Evolutionary conservation across 1,284 basidiomycete species (phyloP).

Genomic region (Pholiota adiposa): DNA sequence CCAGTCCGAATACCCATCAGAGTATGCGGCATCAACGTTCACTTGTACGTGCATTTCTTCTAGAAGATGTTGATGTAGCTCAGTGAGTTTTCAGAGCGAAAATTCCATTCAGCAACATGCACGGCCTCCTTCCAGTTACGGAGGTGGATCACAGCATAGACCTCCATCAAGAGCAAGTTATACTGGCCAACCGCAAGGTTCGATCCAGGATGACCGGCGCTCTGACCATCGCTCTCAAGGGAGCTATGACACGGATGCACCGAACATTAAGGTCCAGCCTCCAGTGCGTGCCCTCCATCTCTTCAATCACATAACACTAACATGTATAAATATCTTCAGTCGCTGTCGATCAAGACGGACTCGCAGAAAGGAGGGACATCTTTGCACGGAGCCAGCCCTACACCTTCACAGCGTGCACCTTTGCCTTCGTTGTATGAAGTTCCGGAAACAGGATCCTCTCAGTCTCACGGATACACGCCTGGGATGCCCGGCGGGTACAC

Average conservation of each 20-base stretch:
- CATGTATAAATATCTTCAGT: background rate
- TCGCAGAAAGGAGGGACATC: conserved; percentile 15
- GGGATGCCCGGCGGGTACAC: conserved; percentile 19
- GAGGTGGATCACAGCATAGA: conserved; percentile 15
- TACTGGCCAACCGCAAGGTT: conserved; percentile 11
- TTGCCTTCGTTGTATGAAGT: conserved; percentile 14
- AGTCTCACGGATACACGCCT: background rate
- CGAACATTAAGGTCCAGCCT: conserved; percentile 35
- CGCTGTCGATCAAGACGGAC: conserved; percentile 15
- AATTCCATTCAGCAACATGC: conserved; percentile 12
- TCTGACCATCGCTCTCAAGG: conserved; percentile 10
- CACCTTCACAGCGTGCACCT: conserved; percentile 13
- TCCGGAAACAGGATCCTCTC: background rate
- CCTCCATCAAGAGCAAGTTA: conserved; percentile 21
- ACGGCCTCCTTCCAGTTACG: background rate
- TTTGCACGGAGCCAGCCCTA: conserved; percentile 15
- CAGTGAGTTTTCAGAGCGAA: conserved; percentile 15
- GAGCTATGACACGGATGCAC: conserved; percentile 20
- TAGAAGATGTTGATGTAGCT: background rate
- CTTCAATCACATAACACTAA: background rate
- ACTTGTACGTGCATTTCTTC: conserved; percentile 27
- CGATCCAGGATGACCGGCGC: background rate
- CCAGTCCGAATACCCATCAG: conserved; percentile 30
- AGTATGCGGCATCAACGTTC: conserved; percentile 32
- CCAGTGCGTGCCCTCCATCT: conserved; percentile 32